These are phyloP conservation scores for Amanita rimosa DNA, from an alignment of 768 basidiomycete species.

Conservation along the genomic window DNA sequence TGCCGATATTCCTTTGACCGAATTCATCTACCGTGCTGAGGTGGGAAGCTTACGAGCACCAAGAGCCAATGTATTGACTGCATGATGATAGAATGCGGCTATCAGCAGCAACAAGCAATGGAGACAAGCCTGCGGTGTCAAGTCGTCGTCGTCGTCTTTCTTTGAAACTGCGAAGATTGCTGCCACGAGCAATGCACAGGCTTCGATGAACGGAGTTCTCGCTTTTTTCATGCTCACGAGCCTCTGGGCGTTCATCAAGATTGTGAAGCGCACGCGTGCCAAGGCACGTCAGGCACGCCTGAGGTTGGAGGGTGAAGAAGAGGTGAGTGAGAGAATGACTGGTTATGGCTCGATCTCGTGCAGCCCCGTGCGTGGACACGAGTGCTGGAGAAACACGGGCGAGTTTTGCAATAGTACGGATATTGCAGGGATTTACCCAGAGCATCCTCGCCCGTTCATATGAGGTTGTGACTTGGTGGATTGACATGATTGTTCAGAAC, in stretches of 20 bases:
- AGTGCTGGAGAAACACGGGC: conserved; percentile 4
- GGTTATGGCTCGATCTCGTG: conserved; percentile 3
- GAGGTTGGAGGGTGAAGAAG: conserved; percentile 34
- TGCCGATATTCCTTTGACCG: conserved; percentile 70
- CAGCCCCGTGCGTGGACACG: not conserved
- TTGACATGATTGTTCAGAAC: not conserved
- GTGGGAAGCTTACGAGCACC: conserved; percentile 23
- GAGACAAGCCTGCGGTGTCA: conserved; percentile 32
- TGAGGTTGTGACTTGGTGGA: not conserved
- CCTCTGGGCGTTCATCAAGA: conserved; percentile 24
- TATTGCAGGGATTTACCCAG: not conserved
- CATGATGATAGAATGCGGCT: conserved; percentile 28
- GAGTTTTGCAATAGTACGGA: conserved; percentile 1
- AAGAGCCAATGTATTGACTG: not conserved
- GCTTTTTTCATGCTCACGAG: conserved; percentile 27
- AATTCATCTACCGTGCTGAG: conserved; percentile 78
- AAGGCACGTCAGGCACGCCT: conserved; percentile 25
- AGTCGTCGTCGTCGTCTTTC: conserved; percentile 12
- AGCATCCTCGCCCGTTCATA: conserved; percentile 2
- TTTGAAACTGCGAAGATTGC: conserved; percentile 16
- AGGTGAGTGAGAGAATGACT: conserved; percentile 28
- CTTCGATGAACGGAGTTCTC: conserved; percentile 24
- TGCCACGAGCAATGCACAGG: conserved; percentile 15
- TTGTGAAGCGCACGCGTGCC: conserved; percentile 28
- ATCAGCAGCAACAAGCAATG: conserved; percentile 47